A percentile compares a stretch with the other conserved stretches of the same genome.
phyloP scores from a whole-genome alignment of 768 basidiomycete species.

The Boletus vinaceobasis region DNA sequence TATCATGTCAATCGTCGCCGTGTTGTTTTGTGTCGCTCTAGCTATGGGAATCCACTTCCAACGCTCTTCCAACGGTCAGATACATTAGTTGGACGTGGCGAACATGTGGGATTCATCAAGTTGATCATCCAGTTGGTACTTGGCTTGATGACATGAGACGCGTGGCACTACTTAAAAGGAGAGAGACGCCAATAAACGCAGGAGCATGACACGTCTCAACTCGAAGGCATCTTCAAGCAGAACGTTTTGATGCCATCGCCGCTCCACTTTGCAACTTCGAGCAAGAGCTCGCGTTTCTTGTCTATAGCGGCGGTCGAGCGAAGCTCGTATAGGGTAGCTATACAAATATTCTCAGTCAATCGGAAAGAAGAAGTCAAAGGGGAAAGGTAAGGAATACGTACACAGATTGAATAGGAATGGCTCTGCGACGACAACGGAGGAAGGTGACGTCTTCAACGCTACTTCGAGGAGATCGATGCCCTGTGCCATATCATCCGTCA shows the following conservation, averaged over 20 bases:
- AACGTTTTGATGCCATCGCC: conserved; percentile 76
- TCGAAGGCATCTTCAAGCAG: conserved; percentile 76
- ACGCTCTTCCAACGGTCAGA: not conserved
- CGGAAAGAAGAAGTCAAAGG: not conserved
- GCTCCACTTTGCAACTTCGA: conserved; percentile 82
- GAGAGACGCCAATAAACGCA: not conserved
- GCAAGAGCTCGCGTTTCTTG: conserved; percentile 69
- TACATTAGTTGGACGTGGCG: not conserved
- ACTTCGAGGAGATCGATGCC: conserved; percentile 67
- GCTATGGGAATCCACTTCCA: conserved; percentile 21
- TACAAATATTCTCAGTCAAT: not conserved
- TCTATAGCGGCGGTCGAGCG: conserved; percentile 68
- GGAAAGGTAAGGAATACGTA: conserved; percentile 32
- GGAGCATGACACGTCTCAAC: conserved; percentile 23
- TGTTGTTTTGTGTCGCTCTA: conserved; percentile 26
- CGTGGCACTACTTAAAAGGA: not conserved
- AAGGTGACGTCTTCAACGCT: conserved; percentile 61
- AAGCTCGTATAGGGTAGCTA: conserved; percentile 78
- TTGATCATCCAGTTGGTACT: not conserved
- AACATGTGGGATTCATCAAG: not conserved
- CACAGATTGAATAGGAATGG: conserved; percentile 85
- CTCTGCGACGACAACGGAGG: conserved; percentile 70
- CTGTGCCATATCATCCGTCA: conserved; percentile 32
- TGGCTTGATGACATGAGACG: not conserved
- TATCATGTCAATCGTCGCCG: conserved; percentile 20